Base-by-base conservation (phyloP, 805 yeast genomes). In the Monosporozyma servazzii region DNA sequence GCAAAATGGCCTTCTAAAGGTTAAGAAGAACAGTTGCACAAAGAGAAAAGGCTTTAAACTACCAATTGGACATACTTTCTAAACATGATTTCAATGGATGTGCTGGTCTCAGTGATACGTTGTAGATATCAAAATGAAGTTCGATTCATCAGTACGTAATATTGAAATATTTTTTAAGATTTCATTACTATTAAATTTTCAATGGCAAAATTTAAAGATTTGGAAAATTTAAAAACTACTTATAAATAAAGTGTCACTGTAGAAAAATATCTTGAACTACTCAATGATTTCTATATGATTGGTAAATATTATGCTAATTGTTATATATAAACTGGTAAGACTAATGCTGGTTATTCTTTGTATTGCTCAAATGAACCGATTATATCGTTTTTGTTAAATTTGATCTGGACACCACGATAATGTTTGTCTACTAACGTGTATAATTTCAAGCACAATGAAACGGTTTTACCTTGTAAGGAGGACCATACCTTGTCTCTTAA, bases 401-500 rank as follows among this genome's bases (percentile, higher is more conserved):
- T 72, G 36, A 72, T 66, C 37, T 74, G 78, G n/a, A 75, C 68
- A 37, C 81, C 84, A 49, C 72, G 71, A 51, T 73, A 74, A 56
- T 83, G 85, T 52, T 74, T 78, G 47, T 75, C 80, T 33, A 84
- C 74, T 18, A 86, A 72, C 1, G 72, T 70, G 55, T 74, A 75
- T 52, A 89, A 68, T 46, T 80, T 75, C 54, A 75, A 67, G 57
- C 83, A 79, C 25, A 79, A 71, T 6, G 75, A 72, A 20, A 78
- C 76, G 57, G 81, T 82, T 55, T 80, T 79, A 20, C 79, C 81
- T 57, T 84, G 88, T 52, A 86, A 68, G 18, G 85, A 81, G 15
- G 75, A 71, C 93, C 96, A 84, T 51, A 88, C 74, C 59, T 76
- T 78, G 39, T 77, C 80, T 40, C 81, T 68, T 41, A 87, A 63